Evolutionary conservation across 2,329 filamentous ascomycete genomes (phyloP), one percentile per base, ranked within the genome.

Genomic region (Arthrobotrys entomopaga): DNA sequence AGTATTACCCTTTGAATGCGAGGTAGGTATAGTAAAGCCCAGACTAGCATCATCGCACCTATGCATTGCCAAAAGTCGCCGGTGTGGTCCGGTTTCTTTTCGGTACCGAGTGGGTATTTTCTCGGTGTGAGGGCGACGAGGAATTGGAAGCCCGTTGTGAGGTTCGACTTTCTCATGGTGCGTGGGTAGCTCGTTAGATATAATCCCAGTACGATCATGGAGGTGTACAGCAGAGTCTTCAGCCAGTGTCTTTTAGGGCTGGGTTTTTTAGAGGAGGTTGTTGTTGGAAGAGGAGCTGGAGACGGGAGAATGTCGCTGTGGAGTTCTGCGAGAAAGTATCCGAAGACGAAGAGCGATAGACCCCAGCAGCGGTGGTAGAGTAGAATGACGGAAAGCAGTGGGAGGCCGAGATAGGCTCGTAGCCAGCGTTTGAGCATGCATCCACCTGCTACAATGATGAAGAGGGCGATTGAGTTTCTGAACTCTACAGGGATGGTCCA

Each of bases 131-230:
- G 24, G n/a, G 48, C 22, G 38, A 42, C 1, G 24, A 70, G 58
- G 24, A 57, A 70, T 49, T 52, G 15, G 58, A 50, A 70, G 8
- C 65, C 65, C 2, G 57, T 63, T 10, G 58, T 63, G 11, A 78
- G 78, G 16, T 82, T 80, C 16, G 80, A 78, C 43, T 81, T 81
- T 13, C 11, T 46, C 6, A 26, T 38, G 42, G 81, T 79, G 67
- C 84, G 83, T 2, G 84, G 84, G 73, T 82, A 83, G 8, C 80
- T 85, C 81, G 82, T 84, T 5, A 89, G 81, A 77, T 87, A 89
- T 13, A 89, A 81, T 7, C 82, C 84, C 1, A 83, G 43, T 24
- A 87, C 78, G 76, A 85, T 85, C 52, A 85, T 56, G 4, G 81
- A 19, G 6, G 78, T 78, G 82, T 84, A 85, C 48, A 83, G 80